Evolutionary conservation across 768 basidiomycete genomes (phyloP).

Genomic region (Dioszegia hungarica): DNA sequence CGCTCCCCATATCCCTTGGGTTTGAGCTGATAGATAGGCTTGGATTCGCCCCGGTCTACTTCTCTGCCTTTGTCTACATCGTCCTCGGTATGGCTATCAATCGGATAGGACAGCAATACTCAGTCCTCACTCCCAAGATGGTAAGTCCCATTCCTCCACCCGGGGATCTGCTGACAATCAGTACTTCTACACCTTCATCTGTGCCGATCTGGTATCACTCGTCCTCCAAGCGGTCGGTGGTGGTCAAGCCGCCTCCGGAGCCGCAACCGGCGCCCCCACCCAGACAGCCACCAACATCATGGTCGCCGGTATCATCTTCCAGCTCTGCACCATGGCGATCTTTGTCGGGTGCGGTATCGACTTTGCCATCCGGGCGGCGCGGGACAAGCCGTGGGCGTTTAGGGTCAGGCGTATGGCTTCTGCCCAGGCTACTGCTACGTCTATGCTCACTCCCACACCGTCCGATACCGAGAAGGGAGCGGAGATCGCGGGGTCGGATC

Average conservation of each 20-base stretch:
- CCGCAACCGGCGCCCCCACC: constrained; percentile 25
- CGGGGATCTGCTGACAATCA: neutral
- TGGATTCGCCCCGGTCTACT: constrained; percentile 47
- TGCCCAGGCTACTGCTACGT: too few relatives aligned
- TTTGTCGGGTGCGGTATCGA: constrained; percentile 40
- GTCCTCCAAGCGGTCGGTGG: constrained; percentile 47
- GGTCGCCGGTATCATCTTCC: constrained; percentile 48
- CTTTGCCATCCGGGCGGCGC: too few relatives aligned
- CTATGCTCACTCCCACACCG: too few relatives aligned
- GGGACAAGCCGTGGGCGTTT: constrained; percentile 8
- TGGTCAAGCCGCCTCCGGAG: constrained; percentile 30
- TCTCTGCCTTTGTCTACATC: constrained; percentile 42
- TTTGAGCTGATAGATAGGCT: neutral
- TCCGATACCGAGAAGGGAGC: too few relatives aligned
- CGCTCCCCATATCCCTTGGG: neutral
- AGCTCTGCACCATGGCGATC: constrained; percentile 42
- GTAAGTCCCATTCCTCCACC: constrained; percentile 1
- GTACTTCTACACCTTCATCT: constrained; percentile 45
- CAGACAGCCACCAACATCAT: constrained; percentile 45
- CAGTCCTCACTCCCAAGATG: constrained; percentile 22
- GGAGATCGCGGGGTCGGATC: too few relatives aligned
- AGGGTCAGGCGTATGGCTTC: too few relatives aligned
- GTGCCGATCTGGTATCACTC: constrained; percentile 42
- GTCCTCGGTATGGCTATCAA: constrained; percentile 44
- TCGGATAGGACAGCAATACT: constrained; percentile 34